Evolutionary conservation across 2,329 filamentous ascomycete genomes (phyloP).

Genomic region (Grosmannia serpens): DNA sequence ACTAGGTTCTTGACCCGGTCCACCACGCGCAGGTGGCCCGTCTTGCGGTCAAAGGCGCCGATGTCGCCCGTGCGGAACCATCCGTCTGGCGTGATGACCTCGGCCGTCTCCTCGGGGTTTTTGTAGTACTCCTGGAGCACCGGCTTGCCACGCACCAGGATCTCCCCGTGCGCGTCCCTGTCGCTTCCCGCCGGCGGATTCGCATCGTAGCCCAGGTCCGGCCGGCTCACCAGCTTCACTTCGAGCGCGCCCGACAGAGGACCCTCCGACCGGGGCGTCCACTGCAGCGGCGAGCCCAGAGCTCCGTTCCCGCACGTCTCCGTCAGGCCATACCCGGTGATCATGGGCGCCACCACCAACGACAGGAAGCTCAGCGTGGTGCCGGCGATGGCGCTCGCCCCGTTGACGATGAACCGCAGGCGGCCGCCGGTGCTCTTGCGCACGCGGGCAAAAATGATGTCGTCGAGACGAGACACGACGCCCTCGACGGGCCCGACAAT

Average conservation of each 20-base stretch:
- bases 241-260: conserved; percentile 68
- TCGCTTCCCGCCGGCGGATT: conserved; percentile 61
- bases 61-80: conserved; percentile 99
- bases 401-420: conserved; percentile 85
- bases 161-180: conserved; percentile 78
- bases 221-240: conserved; percentile 82
- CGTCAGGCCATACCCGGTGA: conserved; percentile 86
- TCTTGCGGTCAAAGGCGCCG: conserved; percentile 63
- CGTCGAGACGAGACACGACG: conserved; percentile 48
- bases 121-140: conserved; percentile 73
- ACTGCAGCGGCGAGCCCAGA: conserved; percentile 75
- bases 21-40: conserved; percentile 76
- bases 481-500: conserved; percentile 41
- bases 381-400: conserved; percentile 79
- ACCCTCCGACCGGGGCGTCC: conserved; percentile 66
- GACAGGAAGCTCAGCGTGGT: conserved; percentile 87
- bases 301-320: conserved; percentile 81
- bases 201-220: conserved; percentile 75
- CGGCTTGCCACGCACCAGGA: conserved; percentile 70
- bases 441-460: conserved; percentile 81
- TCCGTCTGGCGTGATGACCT: conserved; percentile 67
- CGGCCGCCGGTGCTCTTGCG: conserved; percentile 81
- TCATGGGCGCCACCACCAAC: conserved; percentile 86
- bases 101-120: conserved; percentile 73
- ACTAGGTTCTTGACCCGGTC: conserved; percentile 98